Percentiles rank a stretch among this genome's conserved stretches.
Evolutionary conservation across 768 basidiomycete genomes (phyloP).

Genomic region (Termitomyces sp.): DNA sequence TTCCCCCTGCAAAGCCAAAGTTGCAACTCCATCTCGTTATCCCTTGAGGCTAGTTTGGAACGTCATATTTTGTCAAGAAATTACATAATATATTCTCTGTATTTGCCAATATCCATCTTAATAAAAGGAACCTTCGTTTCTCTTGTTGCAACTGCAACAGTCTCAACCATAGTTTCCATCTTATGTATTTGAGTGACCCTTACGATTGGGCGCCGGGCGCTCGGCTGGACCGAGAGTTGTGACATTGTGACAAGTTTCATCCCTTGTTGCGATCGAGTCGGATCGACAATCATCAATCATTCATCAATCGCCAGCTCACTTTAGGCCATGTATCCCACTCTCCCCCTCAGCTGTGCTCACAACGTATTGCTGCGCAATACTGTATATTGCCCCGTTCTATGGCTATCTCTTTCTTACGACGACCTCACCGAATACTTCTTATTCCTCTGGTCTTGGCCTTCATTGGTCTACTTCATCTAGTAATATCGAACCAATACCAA

Average conservation of each 20-base stretch:
- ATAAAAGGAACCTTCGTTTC: too few species aligned
- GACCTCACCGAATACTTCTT: constrained; percentile 25
- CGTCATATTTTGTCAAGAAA: too few species aligned
- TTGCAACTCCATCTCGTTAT: constrained; percentile 15
- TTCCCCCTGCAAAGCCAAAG: constrained; percentile 26
- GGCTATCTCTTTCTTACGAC: constrained; percentile 17
- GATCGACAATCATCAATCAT: neutral
- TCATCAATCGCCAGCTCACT: neutral
- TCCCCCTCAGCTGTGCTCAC: constrained; percentile 14
- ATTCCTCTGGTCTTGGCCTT: constrained; percentile 26
- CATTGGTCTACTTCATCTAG: constrained; percentile 26
- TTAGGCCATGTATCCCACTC: neutral
- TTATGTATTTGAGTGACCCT: too few species aligned
- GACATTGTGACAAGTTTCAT: too few species aligned
- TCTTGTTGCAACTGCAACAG: too few species aligned
- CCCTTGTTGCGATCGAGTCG: neutral
- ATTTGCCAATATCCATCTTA: too few species aligned
- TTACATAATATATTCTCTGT: too few species aligned
- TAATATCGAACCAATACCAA: constrained; percentile 40
- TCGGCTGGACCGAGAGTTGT: too few species aligned
- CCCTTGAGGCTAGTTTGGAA: constrained; percentile 1
- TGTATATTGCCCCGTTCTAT: constrained; percentile 7
- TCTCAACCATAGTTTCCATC: too few species aligned
- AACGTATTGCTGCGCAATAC: constrained; percentile 17
- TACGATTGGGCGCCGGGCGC: too few species aligned